phyloP scores from a whole-genome alignment of 805 yeast species.

The Ogataea neopini region DNA sequence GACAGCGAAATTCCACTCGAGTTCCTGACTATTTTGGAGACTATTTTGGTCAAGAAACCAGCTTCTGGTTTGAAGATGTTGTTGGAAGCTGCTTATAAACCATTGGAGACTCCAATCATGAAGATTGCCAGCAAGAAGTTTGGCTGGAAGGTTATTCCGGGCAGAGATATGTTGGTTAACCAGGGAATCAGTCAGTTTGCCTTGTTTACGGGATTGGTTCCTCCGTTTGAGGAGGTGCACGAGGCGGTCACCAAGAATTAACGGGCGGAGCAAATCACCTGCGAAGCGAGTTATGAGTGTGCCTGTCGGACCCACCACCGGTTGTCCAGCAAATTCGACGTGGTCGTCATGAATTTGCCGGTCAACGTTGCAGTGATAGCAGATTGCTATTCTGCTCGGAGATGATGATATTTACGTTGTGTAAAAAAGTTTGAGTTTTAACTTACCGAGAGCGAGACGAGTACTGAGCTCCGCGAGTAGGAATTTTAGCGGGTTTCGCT shows the following conservation, averaged over 20 bases:
- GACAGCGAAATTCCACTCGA: conserved; percentile 63
- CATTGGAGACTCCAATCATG: conserved; percentile 85
- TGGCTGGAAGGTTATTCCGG: conserved; percentile 84
- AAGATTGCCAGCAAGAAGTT: conserved; percentile 59
- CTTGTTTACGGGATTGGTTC: conserved; percentile 66
- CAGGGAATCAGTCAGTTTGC: conserved; percentile 91
- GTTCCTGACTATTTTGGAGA: conserved; percentile 50
- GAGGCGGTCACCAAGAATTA: conserved; percentile 50
- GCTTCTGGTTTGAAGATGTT: conserved; percentile 51
- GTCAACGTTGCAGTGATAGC: too few relatives aligned
- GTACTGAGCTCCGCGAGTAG: too few relatives aligned
- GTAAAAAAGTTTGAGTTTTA: not conserved
- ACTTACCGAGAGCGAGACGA: too few relatives aligned
- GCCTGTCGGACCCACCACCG: too few relatives aligned
- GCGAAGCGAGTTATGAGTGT: conserved; percentile 1
- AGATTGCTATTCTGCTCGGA: too few relatives aligned
- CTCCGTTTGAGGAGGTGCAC: conserved; percentile 63
- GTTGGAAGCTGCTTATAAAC: conserved; percentile 94
- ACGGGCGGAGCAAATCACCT: not conserved
- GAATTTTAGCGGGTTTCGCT: too few relatives aligned
- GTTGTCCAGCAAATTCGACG: too few relatives aligned
- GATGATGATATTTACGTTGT: not conserved
- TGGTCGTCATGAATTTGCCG: too few relatives aligned
- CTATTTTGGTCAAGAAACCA: conserved; percentile 46
- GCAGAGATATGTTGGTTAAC: conserved; percentile 87